Base-by-base conservation (phyloP, 2,329 filamentous ascomycete genomes). In the Paradendryphiella salina region DNA sequence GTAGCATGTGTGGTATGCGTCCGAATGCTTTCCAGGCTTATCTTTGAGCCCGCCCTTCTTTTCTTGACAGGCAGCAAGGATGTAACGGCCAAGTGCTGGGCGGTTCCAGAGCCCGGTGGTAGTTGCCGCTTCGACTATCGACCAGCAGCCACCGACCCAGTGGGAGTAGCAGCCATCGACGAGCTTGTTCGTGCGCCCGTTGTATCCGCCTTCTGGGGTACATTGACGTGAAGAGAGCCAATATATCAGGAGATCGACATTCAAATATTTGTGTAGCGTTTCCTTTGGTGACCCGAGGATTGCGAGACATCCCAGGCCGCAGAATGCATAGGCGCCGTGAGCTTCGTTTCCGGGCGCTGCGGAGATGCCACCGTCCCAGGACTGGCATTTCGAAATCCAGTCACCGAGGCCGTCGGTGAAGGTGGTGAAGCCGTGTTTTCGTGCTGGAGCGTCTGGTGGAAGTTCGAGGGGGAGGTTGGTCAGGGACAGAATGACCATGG, bases 151-250 rank as follows among this genome's bases (percentile, higher is more conserved):
- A 46, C 94, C 94, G 28, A 96, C 88, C 94, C 94, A 99, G 75
- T 96, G 93, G 71, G 90, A 96, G 77, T 99, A 99, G 76, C 94
- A 99, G 37, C 93, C 94, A 73, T 99, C 94, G 26, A 97, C 94
- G 26, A 99, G 82, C 77, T 99, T 99, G 80, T 97, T 97, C 21
- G 93, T 96, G 62, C 94, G 87, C 54, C 94, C 94, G 33, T 90
- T 88, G 69, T 96, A 92, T 29, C 94, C 94, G 58, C 92, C 92
- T 73, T 97, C 94, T 3, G 93, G 94, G 23, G 86, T 85, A 71
- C 93, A 89, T 73, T 99, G 94, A 52, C 91, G 86, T 36, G 89
- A 85, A 6, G 90, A 93, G 32, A 99, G 83, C 91, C 94, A 99
- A 53, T 87, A 85, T 39, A 94, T 81, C 46, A 99, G 81, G 43